phyloP scores from a whole-genome alignment of 2,329 filamentous ascomycete genomes.

The Teratosphaeria nubilosa region DNA sequence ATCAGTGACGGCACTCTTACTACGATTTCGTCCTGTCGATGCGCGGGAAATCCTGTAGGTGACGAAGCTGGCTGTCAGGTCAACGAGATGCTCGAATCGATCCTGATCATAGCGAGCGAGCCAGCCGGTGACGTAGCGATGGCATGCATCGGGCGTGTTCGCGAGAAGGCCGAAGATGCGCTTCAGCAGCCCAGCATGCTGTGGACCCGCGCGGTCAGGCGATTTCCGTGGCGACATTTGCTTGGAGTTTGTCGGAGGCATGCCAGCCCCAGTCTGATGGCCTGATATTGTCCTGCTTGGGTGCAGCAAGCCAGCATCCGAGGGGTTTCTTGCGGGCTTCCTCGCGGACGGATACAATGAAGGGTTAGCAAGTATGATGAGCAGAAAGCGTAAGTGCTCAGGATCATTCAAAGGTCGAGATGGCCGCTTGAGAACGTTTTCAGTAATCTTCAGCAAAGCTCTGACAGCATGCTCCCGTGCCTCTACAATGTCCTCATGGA shows the following conservation, averaged over 20 bases:
- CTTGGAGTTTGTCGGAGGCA: slow-evolving; percentile 8
- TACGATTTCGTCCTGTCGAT: slow-evolving; percentile 52
- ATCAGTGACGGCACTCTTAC: slow-evolving; percentile 49
- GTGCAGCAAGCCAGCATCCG: not conserved
- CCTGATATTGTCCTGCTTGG: slow-evolving; percentile 9
- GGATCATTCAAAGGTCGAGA: slow-evolving; percentile 57
- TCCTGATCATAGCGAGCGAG: slow-evolving; percentile 58
- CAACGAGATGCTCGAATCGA: slow-evolving; percentile 63
- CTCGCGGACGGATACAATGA: slow-evolving; percentile 47
- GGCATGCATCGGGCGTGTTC: slow-evolving; percentile 64
- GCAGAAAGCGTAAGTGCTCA: slow-evolving; percentile 63
- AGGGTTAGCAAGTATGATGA: slow-evolving; percentile 72
- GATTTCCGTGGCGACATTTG: slow-evolving; percentile 17
- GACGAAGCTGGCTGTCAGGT: slow-evolving; percentile 67
- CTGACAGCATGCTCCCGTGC: slow-evolving; percentile 61
- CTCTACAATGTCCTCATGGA: slow-evolving; percentile 45
- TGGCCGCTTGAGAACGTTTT: slow-evolving; percentile 70
- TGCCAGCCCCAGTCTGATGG: slow-evolving; percentile 6
- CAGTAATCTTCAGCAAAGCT: slow-evolving; percentile 65
- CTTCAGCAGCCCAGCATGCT: slow-evolving; percentile 78
- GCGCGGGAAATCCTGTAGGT: slow-evolving; percentile 68
- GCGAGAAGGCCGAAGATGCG: slow-evolving; percentile 71
- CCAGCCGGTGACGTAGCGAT: slow-evolving; percentile 69
- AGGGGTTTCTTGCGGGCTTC: slow-evolving; percentile 6
- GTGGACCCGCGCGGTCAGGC: slow-evolving; percentile 39